Conservation (phyloP, 768 basidiomycete genomes). For the Kwoniella sp. region DNA sequence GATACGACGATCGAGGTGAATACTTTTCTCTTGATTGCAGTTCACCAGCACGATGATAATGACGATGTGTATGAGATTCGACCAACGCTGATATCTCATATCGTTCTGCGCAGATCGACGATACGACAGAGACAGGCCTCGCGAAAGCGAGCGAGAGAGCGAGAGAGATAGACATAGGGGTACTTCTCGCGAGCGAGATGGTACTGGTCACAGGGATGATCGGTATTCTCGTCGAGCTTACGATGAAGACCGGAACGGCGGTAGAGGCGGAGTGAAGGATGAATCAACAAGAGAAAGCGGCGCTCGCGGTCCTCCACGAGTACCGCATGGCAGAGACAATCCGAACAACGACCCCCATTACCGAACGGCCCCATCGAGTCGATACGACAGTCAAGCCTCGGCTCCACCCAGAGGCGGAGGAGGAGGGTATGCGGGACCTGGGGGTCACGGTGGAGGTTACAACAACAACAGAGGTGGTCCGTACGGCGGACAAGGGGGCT, state of each 20-base stretch:
- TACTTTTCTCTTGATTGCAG: neutral
- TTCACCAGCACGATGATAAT: too few relatives aligned
- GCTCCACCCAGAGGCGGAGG: neutral
- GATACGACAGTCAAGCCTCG: conserved; percentile 6
- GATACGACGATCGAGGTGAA: conserved; percentile 26
- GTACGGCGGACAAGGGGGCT: conserved; percentile 14
- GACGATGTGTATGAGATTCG: too few relatives aligned
- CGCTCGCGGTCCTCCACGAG: neutral
- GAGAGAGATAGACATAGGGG: neutral
- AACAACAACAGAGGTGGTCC: conserved; percentile 19
- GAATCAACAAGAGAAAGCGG: neutral
- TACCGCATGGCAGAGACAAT: conserved; percentile 10
- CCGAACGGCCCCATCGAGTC: conserved; percentile 9
- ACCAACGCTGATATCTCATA: too few relatives aligned
- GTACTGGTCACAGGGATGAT: conserved; percentile 2
- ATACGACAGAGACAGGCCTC: conserved; percentile 12
- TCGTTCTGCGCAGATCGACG: conserved; percentile 24
- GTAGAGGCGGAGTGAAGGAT: neutral
- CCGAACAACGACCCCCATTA: conserved; percentile 23
- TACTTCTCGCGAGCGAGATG: conserved; percentile 4
- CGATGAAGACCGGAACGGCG: conserved; percentile 11
- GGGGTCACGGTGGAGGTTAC: conserved; percentile 14
- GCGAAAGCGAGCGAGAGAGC: neutral
- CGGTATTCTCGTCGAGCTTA: conserved; percentile 10
- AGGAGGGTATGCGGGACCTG: neutral